A percentile compares a stretch with the other conserved stretches of the same genome.
These are phyloP conservation scores for Yamadazyma insecticola DNA, from an alignment of 805 yeast species.

Conservation along the genomic window DNA sequence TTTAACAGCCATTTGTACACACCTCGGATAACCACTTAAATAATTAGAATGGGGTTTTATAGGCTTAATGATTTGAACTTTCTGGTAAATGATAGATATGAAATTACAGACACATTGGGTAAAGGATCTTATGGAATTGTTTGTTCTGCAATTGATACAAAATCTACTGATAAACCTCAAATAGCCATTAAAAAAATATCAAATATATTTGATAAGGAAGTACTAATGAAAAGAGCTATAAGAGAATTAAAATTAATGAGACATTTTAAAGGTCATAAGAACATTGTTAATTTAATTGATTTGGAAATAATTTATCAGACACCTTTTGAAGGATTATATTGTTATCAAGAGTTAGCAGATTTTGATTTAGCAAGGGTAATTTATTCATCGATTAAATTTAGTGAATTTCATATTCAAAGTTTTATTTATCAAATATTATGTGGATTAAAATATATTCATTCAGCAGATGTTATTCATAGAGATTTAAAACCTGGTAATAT, in stretches of 20 bases:
- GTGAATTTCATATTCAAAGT: constrained; percentile 77
- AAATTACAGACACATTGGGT: constrained; percentile 57
- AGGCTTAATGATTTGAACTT: constrained; percentile 44
- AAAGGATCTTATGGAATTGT: constrained; percentile 87
- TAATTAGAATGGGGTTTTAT: no score
- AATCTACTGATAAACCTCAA: constrained; percentile 11
- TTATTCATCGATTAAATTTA: constrained; percentile 67
- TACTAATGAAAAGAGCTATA: constrained; percentile 71
- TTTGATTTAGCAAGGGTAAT: constrained; percentile 80
- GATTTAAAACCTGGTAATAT: constrained; percentile 92
- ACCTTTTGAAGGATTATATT: constrained; percentile 83
- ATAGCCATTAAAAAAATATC: constrained; percentile 82
- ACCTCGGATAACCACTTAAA: no score
- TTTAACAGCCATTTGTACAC: no score
- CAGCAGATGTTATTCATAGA: constrained; percentile 88
- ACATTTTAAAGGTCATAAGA: constrained; percentile 80
- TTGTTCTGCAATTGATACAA: constrained; percentile 64
- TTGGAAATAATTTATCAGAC: constrained; percentile 60
- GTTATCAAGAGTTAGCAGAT: constrained; percentile 82
- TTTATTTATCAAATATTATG: constrained; percentile 79
- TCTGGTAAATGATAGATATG: constrained; percentile 58
- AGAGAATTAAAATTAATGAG: constrained; percentile 80
- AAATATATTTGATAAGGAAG: constrained; percentile 61
- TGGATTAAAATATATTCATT: constrained; percentile 84
- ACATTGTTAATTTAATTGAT: constrained; percentile 71